These are phyloP conservation scores for Polyplosphaeria fusca DNA, from an alignment of 495 filamentous ascomycete genomes.

Conservation along the genomic window DNA sequence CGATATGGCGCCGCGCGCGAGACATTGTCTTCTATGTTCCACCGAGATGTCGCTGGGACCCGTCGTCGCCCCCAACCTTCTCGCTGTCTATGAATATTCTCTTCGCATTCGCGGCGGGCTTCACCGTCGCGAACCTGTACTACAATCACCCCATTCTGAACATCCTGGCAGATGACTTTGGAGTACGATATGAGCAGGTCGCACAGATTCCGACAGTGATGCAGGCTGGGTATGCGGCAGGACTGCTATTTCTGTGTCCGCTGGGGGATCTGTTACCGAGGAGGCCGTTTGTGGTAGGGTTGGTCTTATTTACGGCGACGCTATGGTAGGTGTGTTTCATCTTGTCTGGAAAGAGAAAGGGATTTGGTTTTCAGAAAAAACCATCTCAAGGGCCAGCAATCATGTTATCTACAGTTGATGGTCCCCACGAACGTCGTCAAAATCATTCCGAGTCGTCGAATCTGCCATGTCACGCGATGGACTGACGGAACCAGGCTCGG, in stretches of 20 bases:
- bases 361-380: background rate
- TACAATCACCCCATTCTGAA: conserved; percentile 69
- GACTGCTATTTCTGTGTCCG: conserved; percentile 73
- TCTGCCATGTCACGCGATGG: too few relatives aligned
- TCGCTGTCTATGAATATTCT: conserved; percentile 58
- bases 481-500: conserved; percentile 50
- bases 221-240: conserved; percentile 76
- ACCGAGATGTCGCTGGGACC: conserved; percentile 55
- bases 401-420: too few relatives aligned
- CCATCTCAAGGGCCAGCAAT: too few relatives aligned
- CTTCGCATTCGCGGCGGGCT: conserved; percentile 52
- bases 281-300: conserved; percentile 63
- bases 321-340: conserved; percentile 57
- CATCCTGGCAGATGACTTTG: conserved; percentile 58
- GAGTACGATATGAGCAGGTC: conserved; percentile 50
- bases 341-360: background rate
- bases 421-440: too few relatives aligned
- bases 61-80: conserved; percentile 54
- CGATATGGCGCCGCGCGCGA: background rate
- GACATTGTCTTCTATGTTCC: conserved; percentile 53
- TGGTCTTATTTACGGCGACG: conserved; percentile 65
- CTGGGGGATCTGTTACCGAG: conserved; percentile 71
- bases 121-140: conserved; percentile 69
- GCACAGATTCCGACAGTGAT: conserved; percentile 67
- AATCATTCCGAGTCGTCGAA: too few relatives aligned